phyloP scores from a whole-genome alignment of 345 rosid species.

The Pistacia vera region DNA sequence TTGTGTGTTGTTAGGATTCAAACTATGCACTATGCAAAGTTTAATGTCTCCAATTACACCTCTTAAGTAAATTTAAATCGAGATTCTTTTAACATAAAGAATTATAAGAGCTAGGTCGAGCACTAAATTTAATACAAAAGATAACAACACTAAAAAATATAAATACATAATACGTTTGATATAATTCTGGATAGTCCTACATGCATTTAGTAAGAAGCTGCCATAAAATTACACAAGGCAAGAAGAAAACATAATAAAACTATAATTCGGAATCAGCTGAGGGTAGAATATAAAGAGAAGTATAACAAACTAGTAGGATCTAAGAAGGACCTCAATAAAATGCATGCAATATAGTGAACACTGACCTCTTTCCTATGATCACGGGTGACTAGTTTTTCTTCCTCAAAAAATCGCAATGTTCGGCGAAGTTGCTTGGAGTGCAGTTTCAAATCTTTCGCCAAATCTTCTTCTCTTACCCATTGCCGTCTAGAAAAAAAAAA shows the following conservation, averaged over 20 bases:
- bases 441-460: conserved; percentile 81
- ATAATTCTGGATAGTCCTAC: not conserved
- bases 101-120: not conserved
- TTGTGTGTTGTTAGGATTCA: not conserved
- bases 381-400: conserved; percentile 74
- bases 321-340: not conserved
- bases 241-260: not conserved
- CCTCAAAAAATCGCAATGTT: conserved; percentile 69
- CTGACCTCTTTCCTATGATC: conserved; percentile 86
- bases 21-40: not conserved
- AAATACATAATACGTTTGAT: not conserved
- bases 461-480: conserved; percentile 97
- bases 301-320: not conserved
- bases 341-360: conserved; percentile 12
- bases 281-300: not conserved
- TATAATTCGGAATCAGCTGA: not conserved
- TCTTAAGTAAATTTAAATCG: not conserved
- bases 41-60: not conserved
- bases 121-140: not conserved
- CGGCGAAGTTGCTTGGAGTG: conserved; percentile 85
- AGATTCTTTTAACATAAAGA: not conserved
- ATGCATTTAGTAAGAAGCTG: not conserved
- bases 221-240: not conserved
- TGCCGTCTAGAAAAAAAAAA: conserved; percentile 53
- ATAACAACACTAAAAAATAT: not conserved